phyloP scores from a whole-genome alignment of 139 green algal genomes.

The Gonium pectorale region DNA sequence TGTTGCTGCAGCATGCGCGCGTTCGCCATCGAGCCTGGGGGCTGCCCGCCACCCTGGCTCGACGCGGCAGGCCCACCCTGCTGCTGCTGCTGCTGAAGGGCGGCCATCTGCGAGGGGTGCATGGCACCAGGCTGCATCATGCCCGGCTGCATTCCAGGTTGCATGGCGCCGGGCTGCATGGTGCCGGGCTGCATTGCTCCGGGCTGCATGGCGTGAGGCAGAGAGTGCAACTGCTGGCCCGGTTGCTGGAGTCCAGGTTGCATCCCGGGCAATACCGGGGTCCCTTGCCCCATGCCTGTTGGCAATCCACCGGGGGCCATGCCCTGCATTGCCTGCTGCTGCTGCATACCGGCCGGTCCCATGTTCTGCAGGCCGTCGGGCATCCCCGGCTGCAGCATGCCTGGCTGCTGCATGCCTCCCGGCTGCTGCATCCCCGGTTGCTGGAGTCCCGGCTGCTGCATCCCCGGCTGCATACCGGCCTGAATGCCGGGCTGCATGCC shows the following conservation, averaged over 20 bases:
- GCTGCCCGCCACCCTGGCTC: no score
- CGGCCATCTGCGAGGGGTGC: constrained; percentile 13
- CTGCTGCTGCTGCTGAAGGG: constrained; percentile 12
- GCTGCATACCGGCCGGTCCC: not conserved
- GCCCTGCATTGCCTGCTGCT: constrained; percentile 15
- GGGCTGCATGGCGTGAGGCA: not conserved
- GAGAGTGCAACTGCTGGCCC: not conserved
- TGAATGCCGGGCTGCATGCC: constrained; percentile 1
- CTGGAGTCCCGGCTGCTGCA: not conserved
- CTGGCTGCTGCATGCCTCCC: not conserved
- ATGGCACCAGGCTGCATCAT: constrained; percentile 28
- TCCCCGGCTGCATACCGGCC: not conserved
- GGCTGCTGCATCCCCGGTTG: not conserved
- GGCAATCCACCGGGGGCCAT: not conserved
- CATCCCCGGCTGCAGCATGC: not conserved
- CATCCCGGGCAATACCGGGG: not conserved
- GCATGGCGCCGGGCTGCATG: constrained; percentile 32
- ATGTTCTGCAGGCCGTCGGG: not conserved
- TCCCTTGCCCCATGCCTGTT: not conserved
- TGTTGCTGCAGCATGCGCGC: constrained; percentile 33
- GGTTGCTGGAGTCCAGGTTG: constrained; percentile 14
- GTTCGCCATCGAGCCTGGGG: no score
- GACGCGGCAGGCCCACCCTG: no score
- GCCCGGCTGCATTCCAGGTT: not conserved
- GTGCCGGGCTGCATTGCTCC: not conserved